Evolutionary conservation across 257 asterid genomes (phyloP).

Genomic region (Cynanchum wilfordii): DNA sequence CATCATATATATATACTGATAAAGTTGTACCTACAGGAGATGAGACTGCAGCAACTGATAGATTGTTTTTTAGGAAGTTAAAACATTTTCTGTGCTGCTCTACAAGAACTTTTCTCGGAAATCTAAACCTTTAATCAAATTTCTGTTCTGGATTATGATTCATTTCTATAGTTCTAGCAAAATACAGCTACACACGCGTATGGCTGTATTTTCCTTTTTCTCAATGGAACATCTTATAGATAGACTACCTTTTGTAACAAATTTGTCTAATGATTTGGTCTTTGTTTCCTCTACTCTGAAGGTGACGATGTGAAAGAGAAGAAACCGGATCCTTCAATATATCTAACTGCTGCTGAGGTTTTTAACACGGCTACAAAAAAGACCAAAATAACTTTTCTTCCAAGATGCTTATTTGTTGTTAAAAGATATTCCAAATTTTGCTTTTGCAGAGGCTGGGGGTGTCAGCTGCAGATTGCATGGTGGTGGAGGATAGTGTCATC

Average conservation of each 20-base stretch:
- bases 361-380: not conserved
- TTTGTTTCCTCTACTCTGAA: conserved; percentile 22
- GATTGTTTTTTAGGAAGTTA: not conserved
- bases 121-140: not conserved
- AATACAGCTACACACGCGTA: not conserved
- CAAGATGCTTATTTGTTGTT: conserved; percentile 1
- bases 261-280: not conserved
- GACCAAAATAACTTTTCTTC: not conserved
- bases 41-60: not conserved
- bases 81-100: not conserved
- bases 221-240: not conserved
- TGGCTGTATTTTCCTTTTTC: not conserved
- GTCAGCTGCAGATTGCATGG: conserved; percentile 65
- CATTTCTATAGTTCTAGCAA: not conserved
- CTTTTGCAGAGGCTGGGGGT: conserved; percentile 65
- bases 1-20: not conserved
- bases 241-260: not conserved
- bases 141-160: not conserved
- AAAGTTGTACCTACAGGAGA: not conserved
- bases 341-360: conserved; percentile 77
- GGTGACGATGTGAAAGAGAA: conserved; percentile 95
- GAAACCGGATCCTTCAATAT: conserved; percentile 89
- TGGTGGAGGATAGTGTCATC: conserved; percentile 93
- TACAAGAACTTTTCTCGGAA: not conserved
- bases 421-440: conserved; percentile 9